A percentile compares a stretch with the other conserved stretches of the same genome.
phyloP scores from a whole-genome alignment of 805 yeast genomes.

The Peterozyma toletana region DNA sequence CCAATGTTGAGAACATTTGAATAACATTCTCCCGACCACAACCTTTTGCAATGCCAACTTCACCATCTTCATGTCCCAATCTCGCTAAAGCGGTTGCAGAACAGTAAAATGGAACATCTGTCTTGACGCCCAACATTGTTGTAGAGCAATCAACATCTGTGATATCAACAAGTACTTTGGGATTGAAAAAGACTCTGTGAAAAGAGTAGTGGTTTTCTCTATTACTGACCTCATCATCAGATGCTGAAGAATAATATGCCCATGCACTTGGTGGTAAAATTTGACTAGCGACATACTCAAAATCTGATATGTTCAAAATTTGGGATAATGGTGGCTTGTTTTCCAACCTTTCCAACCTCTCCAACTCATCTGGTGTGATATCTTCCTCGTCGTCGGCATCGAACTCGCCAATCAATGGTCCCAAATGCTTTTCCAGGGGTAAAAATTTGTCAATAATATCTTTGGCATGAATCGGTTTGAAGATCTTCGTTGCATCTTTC shows the following conservation, averaged over 20 bases:
- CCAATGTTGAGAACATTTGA: slow-evolving; percentile 91
- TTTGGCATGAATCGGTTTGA: slow-evolving; percentile 87
- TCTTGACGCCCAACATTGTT: slow-evolving; percentile 63
- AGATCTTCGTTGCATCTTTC: slow-evolving; percentile 73
- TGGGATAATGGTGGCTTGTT: slow-evolving; percentile 63
- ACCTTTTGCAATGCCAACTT: slow-evolving; percentile 77
- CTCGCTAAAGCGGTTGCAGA: slow-evolving; percentile 91
- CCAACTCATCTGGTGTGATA: slow-evolving; percentile 30
- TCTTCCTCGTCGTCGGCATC: slow-evolving; percentile 23
- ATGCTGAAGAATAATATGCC: slow-evolving; percentile 89
- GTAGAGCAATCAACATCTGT: slow-evolving; percentile 63
- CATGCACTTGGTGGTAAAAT: slow-evolving; percentile 76
- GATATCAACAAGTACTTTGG: slow-evolving; percentile 78
- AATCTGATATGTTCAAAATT: slow-evolving; percentile 75
- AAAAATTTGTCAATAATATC: slow-evolving; percentile 67
- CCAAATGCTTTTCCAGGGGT: slow-evolving; percentile 54
- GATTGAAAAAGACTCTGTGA: slow-evolving; percentile 83
- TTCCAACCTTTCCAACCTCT: slow-evolving; percentile 32
- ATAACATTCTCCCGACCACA: slow-evolving; percentile 63
- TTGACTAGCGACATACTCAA: slow-evolving; percentile 78
- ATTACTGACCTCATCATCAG: slow-evolving; percentile 87
- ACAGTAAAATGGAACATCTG: slow-evolving; percentile 76
- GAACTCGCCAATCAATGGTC: slow-evolving; percentile 27
- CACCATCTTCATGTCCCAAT: slow-evolving; percentile 92
- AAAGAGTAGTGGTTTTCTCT: slow-evolving; percentile 89